Evolutionary conservation across 768 basidiomycete species (phyloP), one percentile per base, ranked within the genome.

Genomic region (Rhodotorula paludigena): DNA sequence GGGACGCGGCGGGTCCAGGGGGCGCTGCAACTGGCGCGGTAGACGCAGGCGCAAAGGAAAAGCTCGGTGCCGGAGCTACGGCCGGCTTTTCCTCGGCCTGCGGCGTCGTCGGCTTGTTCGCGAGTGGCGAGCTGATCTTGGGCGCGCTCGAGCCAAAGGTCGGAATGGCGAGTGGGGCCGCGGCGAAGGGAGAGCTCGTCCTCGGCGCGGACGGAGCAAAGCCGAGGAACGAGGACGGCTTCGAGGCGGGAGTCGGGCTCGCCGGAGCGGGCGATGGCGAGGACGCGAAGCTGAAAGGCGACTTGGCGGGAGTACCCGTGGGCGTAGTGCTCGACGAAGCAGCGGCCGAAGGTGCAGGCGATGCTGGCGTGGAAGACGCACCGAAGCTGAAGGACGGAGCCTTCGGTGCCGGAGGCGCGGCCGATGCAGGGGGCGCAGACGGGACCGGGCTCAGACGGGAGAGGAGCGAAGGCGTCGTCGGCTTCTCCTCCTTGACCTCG

Each of bases 371-470:
- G 30, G 51, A 21, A 18, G 48, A 16, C 45, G 45, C 33, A 2
- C 41, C 66, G 35, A 66, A 66, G 49, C 59, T 61, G 65, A 66
- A 66, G 20, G 64, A 28, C 6, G 64, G 64, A 25, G 57, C 30
- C 47, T 51, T 57, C 25, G 44, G 4, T 3, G 47, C 41, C 8
- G 39, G 20, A 4, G 47, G 3, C 7, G 32, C 30, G 6, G 44
- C 58, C 5, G 53, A 30, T 23, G 61, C 36, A 5, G 63, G 55
- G 2, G 55, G 20, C 10, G 56, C 23, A 5, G 57, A 2, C 2
- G 68, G 58, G 0, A 58, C 58, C 0, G 68, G 68, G 30, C 48
- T 52, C 20, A 69, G 58, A 16, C 68, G 63, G 2, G 68, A 64
- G 39, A 69, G 68, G 10, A 69, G 59, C 7, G 68, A 69, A 0